Percentiles rank a stretch among this genome's conserved stretches.
Conservation (phyloP, 129 eudicot species). For the Escallonia rubra region DNA sequence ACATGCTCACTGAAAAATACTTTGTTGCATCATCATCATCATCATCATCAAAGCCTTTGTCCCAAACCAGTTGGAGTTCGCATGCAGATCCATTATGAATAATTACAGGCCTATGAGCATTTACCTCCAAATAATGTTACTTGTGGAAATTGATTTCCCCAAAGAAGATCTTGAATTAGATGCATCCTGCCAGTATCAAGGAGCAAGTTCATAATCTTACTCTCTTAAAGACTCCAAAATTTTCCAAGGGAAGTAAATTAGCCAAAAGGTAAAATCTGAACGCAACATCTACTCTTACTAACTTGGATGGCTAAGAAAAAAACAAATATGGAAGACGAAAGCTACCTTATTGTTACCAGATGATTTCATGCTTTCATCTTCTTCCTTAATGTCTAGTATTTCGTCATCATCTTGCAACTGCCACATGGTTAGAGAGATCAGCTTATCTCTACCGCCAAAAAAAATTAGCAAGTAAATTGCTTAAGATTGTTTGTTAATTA, state of each 20-base stretch:
- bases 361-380: constrained; percentile 42
- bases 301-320: background rate
- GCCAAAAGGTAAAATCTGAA: background rate
- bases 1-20: constrained; percentile 26
- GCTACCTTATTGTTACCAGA: constrained; percentile 38
- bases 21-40: background rate
- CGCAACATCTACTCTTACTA: background rate
- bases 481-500: background rate
- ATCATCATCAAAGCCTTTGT: too few species aligned
- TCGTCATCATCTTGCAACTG: constrained; percentile 96
- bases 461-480: constrained; percentile 3
- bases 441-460: constrained; percentile 5
- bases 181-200: constrained; percentile 43
- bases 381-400: constrained; percentile 57
- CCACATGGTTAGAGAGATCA: constrained; percentile 7
- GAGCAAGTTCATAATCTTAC: constrained; percentile 1
- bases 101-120: background rate
- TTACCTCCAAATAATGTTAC: constrained; percentile 51
- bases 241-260: background rate
- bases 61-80: too few species aligned
- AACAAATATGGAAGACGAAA: background rate
- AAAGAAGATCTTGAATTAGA: constrained; percentile 35
- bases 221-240: constrained; percentile 2
- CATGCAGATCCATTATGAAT: background rate
- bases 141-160: constrained; percentile 33